phyloP scores from a whole-genome alignment of 2,329 filamentous ascomycete species.

The Parafenestella ontariensis region DNA sequence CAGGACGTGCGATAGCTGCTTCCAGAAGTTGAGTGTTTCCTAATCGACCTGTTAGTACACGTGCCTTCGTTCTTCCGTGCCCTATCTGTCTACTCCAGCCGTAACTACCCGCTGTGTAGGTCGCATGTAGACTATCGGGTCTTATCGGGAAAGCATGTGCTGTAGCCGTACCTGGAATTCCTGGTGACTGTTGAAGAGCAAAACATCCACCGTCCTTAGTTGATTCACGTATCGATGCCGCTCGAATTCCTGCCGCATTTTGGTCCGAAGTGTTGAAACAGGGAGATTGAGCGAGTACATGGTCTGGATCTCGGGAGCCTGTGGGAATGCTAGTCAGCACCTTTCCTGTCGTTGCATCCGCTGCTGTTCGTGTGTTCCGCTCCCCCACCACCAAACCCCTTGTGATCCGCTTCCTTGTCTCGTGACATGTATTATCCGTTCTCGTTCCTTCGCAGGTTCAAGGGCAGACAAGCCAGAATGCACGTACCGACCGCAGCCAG shows the following conservation, averaged over 20 bases:
- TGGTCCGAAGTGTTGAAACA: slow-evolving; percentile 85
- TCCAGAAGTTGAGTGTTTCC: slow-evolving; percentile 99
- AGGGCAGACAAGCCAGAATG: not conserved
- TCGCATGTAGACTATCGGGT: not conserved
- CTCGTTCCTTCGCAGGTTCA: not conserved
- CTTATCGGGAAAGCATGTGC: not conserved
- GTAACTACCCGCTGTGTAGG: not conserved
- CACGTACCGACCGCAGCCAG: slow-evolving; percentile 93
- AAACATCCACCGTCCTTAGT: slow-evolving; percentile 83
- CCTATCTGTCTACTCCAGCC: not conserved
- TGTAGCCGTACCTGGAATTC: slow-evolving; percentile 80
- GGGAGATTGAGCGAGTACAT: slow-evolving; percentile 96
- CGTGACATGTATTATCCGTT: not conserved
- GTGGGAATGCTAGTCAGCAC: slow-evolving; percentile 23
- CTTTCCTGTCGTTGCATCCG: not conserved
- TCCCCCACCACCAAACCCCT: not conserved
- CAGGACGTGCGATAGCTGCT: slow-evolving; percentile 93
- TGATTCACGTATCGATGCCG: slow-evolving; percentile 92
- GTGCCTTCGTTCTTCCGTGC: not conserved
- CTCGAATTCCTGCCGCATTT: slow-evolving; percentile 97
- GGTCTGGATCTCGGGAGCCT: slow-evolving; percentile 96
- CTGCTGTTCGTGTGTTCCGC: not conserved
- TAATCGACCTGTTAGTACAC: slow-evolving; percentile 47
- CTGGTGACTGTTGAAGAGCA: slow-evolving; percentile 87
- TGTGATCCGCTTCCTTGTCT: not conserved